Evolutionary conservation across 192 early-diverging fungal species (phyloP).

Genomic region (Gonapodya prolifera): DNA sequence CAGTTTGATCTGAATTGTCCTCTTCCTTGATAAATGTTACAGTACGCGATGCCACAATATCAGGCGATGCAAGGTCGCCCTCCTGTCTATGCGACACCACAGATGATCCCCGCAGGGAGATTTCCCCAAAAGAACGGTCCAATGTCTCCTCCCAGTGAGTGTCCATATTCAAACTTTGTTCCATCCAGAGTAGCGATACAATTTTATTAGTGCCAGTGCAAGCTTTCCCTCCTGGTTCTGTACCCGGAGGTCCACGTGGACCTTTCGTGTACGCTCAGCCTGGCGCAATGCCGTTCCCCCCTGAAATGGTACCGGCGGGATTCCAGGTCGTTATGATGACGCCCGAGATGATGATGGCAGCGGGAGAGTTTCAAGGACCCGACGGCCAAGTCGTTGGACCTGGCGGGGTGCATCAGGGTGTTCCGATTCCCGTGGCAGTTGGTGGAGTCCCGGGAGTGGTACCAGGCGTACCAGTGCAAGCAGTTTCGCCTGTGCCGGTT

Average conservation of each 20-base stretch:
- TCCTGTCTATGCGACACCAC: neutral
- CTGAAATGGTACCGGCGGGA: neutral
- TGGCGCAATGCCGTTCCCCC: neutral
- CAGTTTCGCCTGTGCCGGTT: neutral
- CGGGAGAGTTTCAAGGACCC: neutral
- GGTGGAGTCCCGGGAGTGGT: neutral
- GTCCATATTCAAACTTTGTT: neutral
- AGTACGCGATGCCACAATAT: neutral
- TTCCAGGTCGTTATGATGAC: neutral
- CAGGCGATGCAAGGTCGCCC: neutral
- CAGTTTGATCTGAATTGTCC: neutral
- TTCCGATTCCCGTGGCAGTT: neutral
- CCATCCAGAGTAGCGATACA: neutral
- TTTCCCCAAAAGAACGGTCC: neutral
- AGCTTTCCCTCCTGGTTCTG: neutral
- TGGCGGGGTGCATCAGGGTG: neutral
- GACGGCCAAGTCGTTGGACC: neutral
- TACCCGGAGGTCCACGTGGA: neutral
- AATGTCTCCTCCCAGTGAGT: neutral
- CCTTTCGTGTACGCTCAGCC: neutral
- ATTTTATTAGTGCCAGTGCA: neutral
- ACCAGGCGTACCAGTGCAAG: neutral
- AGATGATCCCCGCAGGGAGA: neutral
- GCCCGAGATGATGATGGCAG: neutral
- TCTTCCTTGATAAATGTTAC: no score